Evolutionary conservation across 306 rosid species (phyloP).

Genomic region (Lathyrus aphaca): DNA sequence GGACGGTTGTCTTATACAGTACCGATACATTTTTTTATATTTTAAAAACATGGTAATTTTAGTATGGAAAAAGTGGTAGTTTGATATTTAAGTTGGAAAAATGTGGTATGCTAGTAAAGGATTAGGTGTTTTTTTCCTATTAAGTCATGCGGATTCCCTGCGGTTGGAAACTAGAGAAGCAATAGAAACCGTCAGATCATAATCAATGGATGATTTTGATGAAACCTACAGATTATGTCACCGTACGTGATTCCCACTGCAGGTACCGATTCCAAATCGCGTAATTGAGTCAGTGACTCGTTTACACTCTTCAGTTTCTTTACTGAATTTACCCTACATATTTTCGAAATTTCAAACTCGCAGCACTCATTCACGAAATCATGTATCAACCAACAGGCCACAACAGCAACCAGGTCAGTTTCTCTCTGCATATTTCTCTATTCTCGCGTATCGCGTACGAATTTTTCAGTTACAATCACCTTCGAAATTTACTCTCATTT

Average conservation of each 20-base stretch:
- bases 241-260: neutral
- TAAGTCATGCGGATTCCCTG: too few relatives aligned
- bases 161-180: too few relatives aligned
- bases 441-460: constrained; percentile 17
- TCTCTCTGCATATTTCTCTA: constrained; percentile 1
- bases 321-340: neutral
- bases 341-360: neutral
- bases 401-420: constrained; percentile 52
- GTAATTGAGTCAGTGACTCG: neutral
- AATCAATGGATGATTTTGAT: too few relatives aligned
- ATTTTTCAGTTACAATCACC: neutral
- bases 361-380: neutral
- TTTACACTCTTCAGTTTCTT: neutral
- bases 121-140: too few relatives aligned
- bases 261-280: neutral
- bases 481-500: neutral
- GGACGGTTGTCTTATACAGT: too few relatives aligned
- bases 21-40: too few relatives aligned
- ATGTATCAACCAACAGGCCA: constrained; percentile 53
- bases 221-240: too few relatives aligned
- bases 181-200: too few relatives aligned
- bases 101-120: too few relatives aligned
- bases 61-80: too few relatives aligned
- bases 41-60: too few relatives aligned
- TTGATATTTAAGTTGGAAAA: too few relatives aligned